These are phyloP conservation scores for Bondarzewia mesenterica DNA, from an alignment of 1,284 basidiomycete genomes.

Conservation along the genomic window DNA sequence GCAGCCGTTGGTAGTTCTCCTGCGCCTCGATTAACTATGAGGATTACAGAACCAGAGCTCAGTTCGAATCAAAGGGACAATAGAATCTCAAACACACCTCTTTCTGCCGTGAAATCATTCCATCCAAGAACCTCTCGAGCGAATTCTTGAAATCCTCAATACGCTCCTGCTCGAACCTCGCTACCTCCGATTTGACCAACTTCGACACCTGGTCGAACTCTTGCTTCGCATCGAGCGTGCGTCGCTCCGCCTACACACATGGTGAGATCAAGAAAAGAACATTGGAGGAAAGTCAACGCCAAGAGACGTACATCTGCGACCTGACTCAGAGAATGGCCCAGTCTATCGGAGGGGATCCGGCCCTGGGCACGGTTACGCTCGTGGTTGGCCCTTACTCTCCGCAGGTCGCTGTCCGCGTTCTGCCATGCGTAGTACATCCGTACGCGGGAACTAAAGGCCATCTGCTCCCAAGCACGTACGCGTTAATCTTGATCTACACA, in stretches of 20 bases:
- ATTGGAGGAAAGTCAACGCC: constrained; percentile 2
- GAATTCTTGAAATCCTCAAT: constrained; percentile 82
- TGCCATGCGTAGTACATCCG: constrained; percentile 81
- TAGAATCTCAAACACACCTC: no score
- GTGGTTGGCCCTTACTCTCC: constrained; percentile 65
- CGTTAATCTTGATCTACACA: not conserved
- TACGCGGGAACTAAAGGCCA: constrained; percentile 82
- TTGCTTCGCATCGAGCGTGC: constrained; percentile 70
- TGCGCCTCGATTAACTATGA: constrained; percentile 46
- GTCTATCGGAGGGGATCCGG: constrained; percentile 54
- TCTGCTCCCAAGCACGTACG: constrained; percentile 29
- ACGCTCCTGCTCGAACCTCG: constrained; percentile 90
- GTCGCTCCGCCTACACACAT: constrained; percentile 65
- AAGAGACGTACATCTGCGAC: constrained; percentile 61
- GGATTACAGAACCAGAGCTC: not conserved
- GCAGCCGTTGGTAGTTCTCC: constrained; percentile 65
- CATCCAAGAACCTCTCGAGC: constrained; percentile 72
- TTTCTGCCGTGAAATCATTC: constrained; percentile 77
- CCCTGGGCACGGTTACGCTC: constrained; percentile 78
- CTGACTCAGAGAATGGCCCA: constrained; percentile 62
- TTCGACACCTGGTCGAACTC: constrained; percentile 87
- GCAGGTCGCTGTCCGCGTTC: constrained; percentile 66
- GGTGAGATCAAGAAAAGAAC: not conserved
- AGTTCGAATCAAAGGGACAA: no score
- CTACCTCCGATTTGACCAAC: constrained; percentile 85